Percentiles rank a stretch among this genome's conserved stretches.
These are phyloP conservation scores for Lasiodiplodia gonubiensis DNA, from an alignment of 2,329 filamentous ascomycete genomes.

Conservation along the genomic window DNA sequence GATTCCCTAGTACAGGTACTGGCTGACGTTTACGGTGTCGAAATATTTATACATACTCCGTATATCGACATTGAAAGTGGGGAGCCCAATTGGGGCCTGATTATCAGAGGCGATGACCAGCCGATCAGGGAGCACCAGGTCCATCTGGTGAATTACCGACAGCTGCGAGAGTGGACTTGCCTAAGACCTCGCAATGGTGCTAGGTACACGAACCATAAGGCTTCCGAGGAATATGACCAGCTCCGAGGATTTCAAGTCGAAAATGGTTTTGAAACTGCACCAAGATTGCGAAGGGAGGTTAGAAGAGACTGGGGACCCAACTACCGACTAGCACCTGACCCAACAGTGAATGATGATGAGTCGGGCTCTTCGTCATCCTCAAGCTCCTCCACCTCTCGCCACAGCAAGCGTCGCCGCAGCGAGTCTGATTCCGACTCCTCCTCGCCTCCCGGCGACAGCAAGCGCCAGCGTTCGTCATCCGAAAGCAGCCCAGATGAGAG, in stretches of 20 bases:
- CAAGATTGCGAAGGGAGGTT: no score
- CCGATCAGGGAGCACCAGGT: not conserved
- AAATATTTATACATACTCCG: not conserved
- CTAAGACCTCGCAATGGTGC: not conserved
- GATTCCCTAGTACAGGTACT: not conserved
- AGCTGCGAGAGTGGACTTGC: not conserved
- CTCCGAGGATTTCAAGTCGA: no score
- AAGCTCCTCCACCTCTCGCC: no score
- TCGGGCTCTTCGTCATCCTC: no score
- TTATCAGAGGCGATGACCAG: not conserved
- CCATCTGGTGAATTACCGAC: not conserved
- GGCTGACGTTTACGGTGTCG: not conserved
- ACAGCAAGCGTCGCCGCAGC: no score
- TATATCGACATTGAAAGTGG: not conserved
- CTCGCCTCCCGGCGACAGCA: not conserved
- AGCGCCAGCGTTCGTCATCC: no score
- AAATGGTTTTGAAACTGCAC: no score
- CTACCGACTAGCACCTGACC: no score
- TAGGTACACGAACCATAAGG: not conserved
- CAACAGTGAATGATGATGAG: no score
- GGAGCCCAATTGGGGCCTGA: not conserved
- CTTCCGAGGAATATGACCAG: no score
- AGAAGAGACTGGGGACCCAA: no score
- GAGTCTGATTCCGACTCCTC: not conserved
- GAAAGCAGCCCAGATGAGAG: no score